phyloP scores from a whole-genome alignment of 257 asterid species.

The Verbascum thapsus region DNA sequence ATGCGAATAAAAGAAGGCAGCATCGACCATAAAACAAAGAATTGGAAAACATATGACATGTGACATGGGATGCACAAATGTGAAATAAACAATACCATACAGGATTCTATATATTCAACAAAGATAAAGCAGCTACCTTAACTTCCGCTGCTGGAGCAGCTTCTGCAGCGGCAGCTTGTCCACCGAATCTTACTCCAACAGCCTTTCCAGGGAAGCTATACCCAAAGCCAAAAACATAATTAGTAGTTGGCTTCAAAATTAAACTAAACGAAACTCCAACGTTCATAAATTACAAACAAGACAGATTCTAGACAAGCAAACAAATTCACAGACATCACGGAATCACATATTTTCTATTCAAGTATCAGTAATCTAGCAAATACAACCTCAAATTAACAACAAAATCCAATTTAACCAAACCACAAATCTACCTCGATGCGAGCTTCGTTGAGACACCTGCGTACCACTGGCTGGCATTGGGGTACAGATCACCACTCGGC shows the following conservation, averaged over 20 bases:
- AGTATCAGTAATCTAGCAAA: constrained; percentile 3
- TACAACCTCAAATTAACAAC: neutral
- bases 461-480: constrained; percentile 82
- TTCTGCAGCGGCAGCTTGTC: constrained; percentile 51
- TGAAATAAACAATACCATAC: neutral
- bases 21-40: neutral
- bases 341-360: neutral
- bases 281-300: neutral
- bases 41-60: too few species aligned
- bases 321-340: neutral
- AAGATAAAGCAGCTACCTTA: constrained; percentile 38
- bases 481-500: constrained; percentile 72
- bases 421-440: constrained; percentile 53
- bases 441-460: constrained; percentile 58
- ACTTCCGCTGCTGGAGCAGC: constrained; percentile 58
- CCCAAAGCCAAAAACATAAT: constrained; percentile 3
- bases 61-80: too few species aligned
- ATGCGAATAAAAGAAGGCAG: neutral
- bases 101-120: neutral
- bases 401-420: neutral
- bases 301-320: neutral
- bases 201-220: constrained; percentile 88
- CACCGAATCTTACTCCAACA: constrained; percentile 73
- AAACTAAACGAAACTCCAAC: neutral
- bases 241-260: constrained; percentile 2